Conservation (phyloP, 2,329 filamentous ascomycete genomes). For the Stemphylium lycopersici region DNA sequence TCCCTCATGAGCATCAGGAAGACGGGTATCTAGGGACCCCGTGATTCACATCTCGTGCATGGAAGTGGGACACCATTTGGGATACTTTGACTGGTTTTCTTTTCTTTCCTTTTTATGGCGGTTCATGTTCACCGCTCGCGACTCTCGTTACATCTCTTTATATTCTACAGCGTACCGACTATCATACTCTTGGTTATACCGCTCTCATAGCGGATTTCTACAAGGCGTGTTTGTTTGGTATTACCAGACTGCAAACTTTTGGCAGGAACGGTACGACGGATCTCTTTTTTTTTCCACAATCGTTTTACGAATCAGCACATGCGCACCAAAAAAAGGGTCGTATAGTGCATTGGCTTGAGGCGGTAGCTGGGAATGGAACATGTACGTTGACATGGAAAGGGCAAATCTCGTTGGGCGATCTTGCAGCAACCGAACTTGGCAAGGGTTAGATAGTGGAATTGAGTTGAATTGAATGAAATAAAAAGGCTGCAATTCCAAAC, state of each 20-base stretch:
- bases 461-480: slow-evolving; percentile 11
- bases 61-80: slow-evolving; percentile 24
- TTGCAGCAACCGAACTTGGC: slow-evolving; percentile 12
- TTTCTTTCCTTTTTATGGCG: slow-evolving; percentile 16
- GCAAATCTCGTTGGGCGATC: slow-evolving; percentile 17
- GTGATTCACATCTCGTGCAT: slow-evolving; percentile 21
- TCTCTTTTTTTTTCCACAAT: slow-evolving; percentile 18
- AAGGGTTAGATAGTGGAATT: slow-evolving; percentile 20
- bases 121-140: slow-evolving; percentile 19
- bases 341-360: not conserved
- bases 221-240: slow-evolving; percentile 10
- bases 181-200: slow-evolving; percentile 14
- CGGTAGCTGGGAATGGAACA: slow-evolving; percentile 2
- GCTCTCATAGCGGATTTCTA: slow-evolving; percentile 3
- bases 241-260: not conserved
- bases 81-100: slow-evolving; percentile 38
- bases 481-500: slow-evolving; percentile 20
- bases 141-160: slow-evolving; percentile 24
- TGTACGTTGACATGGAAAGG: slow-evolving; percentile 9
- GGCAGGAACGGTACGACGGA: slow-evolving; percentile 10
- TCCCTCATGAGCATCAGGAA: slow-evolving; percentile 32
- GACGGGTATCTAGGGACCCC: slow-evolving; percentile 34
- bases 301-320: slow-evolving; percentile 14
- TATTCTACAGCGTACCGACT: slow-evolving; percentile 11
- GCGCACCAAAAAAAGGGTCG: not conserved